A percentile compares a stretch with the other conserved stretches of the same genome.
phyloP scores from a whole-genome alignment of 2,329 filamentous ascomycete genomes.

The Paecilomyces formosus region DNA sequence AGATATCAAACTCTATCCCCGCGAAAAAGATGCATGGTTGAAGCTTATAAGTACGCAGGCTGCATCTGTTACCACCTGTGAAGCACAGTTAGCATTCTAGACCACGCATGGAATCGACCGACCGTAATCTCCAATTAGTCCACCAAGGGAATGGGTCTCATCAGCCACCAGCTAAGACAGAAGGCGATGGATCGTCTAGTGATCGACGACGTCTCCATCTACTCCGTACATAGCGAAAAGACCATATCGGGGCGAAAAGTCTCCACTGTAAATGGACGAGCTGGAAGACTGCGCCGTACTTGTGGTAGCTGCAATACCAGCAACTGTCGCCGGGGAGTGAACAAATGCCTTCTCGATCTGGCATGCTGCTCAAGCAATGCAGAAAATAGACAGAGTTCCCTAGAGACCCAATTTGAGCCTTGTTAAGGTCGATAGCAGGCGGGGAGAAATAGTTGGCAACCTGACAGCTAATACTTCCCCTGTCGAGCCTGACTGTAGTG shows the following conservation, averaged over 20 bases:
- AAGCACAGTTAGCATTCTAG: not conserved
- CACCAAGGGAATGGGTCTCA: not conserved
- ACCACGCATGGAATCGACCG: not conserved
- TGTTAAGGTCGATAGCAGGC: not conserved
- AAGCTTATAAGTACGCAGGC: not conserved
- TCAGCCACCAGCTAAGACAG: not conserved
- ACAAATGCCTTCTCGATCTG: not conserved
- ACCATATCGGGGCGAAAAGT: not conserved
- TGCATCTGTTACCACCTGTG: not conserved
- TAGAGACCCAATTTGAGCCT: not conserved
- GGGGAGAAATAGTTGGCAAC: not conserved
- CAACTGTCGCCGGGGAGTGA: not conserved
- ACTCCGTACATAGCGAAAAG: too few relatives aligned
- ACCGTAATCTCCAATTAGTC: not conserved
- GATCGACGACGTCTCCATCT: not conserved
- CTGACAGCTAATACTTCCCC: too few relatives aligned
- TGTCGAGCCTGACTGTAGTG: too few relatives aligned
- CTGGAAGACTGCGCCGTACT: too few relatives aligned
- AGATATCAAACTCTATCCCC: not conserved
- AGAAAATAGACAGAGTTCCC: not conserved
- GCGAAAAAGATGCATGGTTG: not conserved
- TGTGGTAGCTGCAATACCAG: not conserved
- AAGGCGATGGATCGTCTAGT: not conserved
- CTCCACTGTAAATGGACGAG: not conserved
- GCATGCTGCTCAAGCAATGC: not conserved